A percentile compares a stretch with the other conserved stretches of the same genome.
Conservation (phyloP, 2,329 filamentous ascomycete genomes). For the Xylaria digitata region DNA sequence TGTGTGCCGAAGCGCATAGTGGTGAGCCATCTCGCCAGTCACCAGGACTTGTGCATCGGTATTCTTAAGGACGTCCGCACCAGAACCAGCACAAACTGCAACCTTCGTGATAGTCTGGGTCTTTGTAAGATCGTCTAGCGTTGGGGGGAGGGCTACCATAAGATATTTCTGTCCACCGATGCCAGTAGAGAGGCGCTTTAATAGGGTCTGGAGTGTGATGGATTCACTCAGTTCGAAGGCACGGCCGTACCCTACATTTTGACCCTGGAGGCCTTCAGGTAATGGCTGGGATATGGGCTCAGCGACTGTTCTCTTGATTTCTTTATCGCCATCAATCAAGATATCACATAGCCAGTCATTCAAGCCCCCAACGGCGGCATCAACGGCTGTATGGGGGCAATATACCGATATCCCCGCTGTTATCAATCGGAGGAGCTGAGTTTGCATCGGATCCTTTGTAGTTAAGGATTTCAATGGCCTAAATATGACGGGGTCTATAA, state of each 20-base stretch:
- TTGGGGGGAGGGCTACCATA: conserved; percentile 61
- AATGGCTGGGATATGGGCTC: conserved; percentile 57
- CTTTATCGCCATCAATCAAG: conserved; percentile 66
- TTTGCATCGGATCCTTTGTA: conserved; percentile 85
- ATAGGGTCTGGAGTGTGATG: conserved; percentile 57
- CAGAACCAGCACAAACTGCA: conserved; percentile 90
- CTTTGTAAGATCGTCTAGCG: conserved; percentile 52
- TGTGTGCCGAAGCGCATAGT: conserved; percentile 87
- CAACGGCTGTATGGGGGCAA: conserved; percentile 93
- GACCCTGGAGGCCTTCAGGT: conserved; percentile 58
- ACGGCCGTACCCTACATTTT: conserved; percentile 62
- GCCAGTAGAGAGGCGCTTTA: conserved; percentile 69
- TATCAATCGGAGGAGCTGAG: conserved; percentile 82
- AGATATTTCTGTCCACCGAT: conserved; percentile 72
- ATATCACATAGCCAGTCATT: conserved; percentile 96
- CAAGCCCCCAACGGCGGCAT: conserved; percentile 84
- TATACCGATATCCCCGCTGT: conserved; percentile 94
- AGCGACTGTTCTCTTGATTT: conserved; percentile 56
- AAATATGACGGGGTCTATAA: conserved; percentile 93
- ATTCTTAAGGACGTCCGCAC: conserved; percentile 78
- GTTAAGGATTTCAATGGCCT: conserved; percentile 90
- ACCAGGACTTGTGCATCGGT: conserved; percentile 82
- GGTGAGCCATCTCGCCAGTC: conserved; percentile 93
- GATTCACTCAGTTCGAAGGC: conserved; percentile 56
- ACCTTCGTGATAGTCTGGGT: conserved; percentile 68